Percentiles rank a stretch among this genome's conserved stretches.
Evolutionary conservation across 805 yeast genomes (phyloP).

Genomic region (Lachancea cidri): DNA sequence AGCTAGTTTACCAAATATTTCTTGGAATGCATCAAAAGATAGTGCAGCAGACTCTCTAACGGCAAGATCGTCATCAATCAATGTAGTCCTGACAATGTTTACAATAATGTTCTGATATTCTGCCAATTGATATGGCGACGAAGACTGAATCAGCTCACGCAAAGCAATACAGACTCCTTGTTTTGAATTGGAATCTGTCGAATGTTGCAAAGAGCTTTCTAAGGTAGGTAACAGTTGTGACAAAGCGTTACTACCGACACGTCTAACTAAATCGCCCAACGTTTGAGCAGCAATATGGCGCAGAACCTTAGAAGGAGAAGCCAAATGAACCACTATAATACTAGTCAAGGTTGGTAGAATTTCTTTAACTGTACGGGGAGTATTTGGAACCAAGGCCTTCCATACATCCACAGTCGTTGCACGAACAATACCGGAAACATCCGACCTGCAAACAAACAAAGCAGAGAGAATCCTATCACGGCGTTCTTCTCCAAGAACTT

Average conservation of each 20-base stretch:
- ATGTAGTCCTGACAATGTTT: constrained; percentile 67
- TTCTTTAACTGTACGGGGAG: constrained; percentile 91
- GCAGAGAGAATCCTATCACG: constrained; percentile 81
- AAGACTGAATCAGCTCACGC: constrained; percentile 75
- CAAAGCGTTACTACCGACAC: constrained; percentile 87
- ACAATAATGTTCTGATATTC: constrained; percentile 68
- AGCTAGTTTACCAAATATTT: constrained; percentile 73
- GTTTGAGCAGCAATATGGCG: constrained; percentile 89
- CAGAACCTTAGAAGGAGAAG: constrained; percentile 72
- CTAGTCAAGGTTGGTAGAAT: constrained; percentile 78
- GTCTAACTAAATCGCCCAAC: constrained; percentile 87
- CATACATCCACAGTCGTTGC: constrained; percentile 89
- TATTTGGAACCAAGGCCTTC: constrained; percentile 94
- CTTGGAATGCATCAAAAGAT: constrained; percentile 85
- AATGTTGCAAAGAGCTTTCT: constrained; percentile 53
- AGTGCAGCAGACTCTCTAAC: constrained; percentile 91
- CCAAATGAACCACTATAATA: constrained; percentile 75
- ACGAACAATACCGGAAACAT: constrained; percentile 80
- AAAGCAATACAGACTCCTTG: constrained; percentile 97
- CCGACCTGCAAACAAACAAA: constrained; percentile 92
- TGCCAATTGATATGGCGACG: constrained; percentile 53
- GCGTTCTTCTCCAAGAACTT: constrained; percentile 79
- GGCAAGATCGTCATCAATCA: constrained; percentile 63
- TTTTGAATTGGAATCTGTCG: constrained; percentile 72
- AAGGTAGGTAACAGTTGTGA: constrained; percentile 81